Percentiles rank a stretch among this genome's conserved stretches.
These are phyloP conservation scores for Chytridium lagenaria DNA, from an alignment of 371 early-diverging fungal species.

Conservation along the genomic window DNA sequence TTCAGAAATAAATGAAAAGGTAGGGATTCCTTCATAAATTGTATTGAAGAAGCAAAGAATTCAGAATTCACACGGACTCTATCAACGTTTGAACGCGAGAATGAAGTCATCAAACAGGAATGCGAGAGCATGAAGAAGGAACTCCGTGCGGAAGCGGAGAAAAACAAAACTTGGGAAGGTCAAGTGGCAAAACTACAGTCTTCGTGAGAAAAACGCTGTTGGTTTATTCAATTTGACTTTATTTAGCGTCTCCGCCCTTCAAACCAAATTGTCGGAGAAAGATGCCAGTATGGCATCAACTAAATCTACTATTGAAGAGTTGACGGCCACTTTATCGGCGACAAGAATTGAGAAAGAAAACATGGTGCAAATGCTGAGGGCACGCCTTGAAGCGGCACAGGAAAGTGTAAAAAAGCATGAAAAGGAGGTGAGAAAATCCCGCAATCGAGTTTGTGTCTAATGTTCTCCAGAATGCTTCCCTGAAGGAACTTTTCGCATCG, in stretches of 20 bases:
- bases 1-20: neutral
- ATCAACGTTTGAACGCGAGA: neutral
- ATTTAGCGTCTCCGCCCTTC: neutral
- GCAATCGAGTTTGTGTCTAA: neutral
- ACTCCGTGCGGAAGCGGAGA: neutral
- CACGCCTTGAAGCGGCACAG: neutral
- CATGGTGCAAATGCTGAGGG: neutral
- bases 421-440: slow-evolving; percentile 6
- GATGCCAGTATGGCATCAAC: neutral
- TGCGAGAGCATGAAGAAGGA: neutral
- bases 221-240: neutral
- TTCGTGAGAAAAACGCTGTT: neutral
- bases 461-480: neutral
- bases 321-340: neutral
- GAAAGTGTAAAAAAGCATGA: neutral
- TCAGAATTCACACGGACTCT: neutral
- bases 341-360: neutral
- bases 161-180: neutral
- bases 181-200: neutral
- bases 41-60: neutral
- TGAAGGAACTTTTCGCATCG: neutral
- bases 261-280: neutral
- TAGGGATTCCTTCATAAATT: neutral
- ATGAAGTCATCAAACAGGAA: neutral
- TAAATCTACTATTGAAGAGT: neutral